These are phyloP conservation scores for Hordeum vulgare DNA, from an alignment of 176 grass and related monocot genomes.

Conservation along the genomic window MorexV3_pseudomolecules_assembly NC_058523.1:521661751-521662250, in stretches of 20 bases:
- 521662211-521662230: not conserved
- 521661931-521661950: no score
- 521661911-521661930: not conserved
- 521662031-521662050: not conserved
- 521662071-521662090: not conserved
- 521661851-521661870: not conserved
- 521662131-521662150: not conserved
- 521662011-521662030: not conserved
- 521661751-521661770: not conserved
- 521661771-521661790: not conserved
- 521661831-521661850: not conserved
- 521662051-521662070: not conserved
- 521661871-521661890: not conserved
- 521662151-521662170: not conserved
- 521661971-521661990: not conserved
- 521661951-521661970: no score
- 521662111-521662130: not conserved
- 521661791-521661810: not conserved
- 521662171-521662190: not conserved
- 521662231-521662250: not conserved
- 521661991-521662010: not conserved
- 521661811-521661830: conserved; percentile 15
- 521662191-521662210: not conserved
- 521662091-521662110: not conserved
- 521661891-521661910: not conserved